phyloP scores from a whole-genome alignment of 1,284 basidiomycete species.

The Marasmius tenuissimus region DNA sequence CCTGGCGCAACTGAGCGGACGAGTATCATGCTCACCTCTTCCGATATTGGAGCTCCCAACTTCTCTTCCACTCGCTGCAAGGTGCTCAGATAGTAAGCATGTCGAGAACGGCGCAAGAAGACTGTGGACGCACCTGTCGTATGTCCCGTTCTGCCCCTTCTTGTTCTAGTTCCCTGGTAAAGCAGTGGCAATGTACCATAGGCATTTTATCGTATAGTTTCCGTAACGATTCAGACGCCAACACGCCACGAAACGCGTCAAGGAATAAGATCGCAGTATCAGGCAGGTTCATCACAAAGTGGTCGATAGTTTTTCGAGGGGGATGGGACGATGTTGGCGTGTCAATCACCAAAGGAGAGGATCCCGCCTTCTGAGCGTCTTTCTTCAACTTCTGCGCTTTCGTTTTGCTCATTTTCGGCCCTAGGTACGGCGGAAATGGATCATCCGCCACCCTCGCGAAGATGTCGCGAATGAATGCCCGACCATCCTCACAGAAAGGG shows the following conservation, averaged over 20 bases:
- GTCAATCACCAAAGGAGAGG: conserved; percentile 14
- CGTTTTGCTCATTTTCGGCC: conserved; percentile 48
- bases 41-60: conserved; percentile 58
- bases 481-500: conserved; percentile 80
- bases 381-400: conserved; percentile 35
- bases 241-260: conserved; percentile 81
- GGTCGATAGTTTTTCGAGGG: conserved; percentile 63
- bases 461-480: conserved; percentile 72
- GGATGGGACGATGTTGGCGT: conserved; percentile 15
- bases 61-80: conserved; percentile 72
- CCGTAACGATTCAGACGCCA: conserved; percentile 36
- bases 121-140: conserved; percentile 57
- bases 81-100: conserved; percentile 8
- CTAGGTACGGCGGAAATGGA: conserved; percentile 61
- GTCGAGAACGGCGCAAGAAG: not conserved
- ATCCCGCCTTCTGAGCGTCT: conserved; percentile 23
- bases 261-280: conserved; percentile 90
- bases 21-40: conserved; percentile 64
- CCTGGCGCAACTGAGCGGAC: conserved; percentile 95
- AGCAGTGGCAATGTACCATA: conserved; percentile 95
- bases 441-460: conserved; percentile 54
- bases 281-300: conserved; percentile 98
- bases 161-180: conserved; percentile 83
- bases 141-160: conserved; percentile 76
- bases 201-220: conserved; percentile 72